Evolutionary conservation across 129 eudicot species (phyloP).

Genomic region (Tagetes erecta): DNA sequence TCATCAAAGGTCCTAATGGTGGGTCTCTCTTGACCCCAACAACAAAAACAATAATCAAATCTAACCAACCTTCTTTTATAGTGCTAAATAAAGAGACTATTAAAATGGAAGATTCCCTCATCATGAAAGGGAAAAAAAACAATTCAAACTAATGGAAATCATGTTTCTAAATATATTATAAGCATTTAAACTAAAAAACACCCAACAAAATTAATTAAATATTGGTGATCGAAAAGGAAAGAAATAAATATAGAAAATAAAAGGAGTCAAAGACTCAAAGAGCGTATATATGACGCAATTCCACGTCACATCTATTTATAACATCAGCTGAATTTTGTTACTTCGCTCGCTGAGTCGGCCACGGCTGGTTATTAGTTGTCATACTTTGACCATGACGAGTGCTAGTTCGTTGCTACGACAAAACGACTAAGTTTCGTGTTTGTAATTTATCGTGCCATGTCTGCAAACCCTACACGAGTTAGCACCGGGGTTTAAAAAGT

Average conservation of each 20-base stretch:
- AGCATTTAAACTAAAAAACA: not conserved
- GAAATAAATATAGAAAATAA: not conserved
- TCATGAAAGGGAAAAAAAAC: not conserved
- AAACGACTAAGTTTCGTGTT: too few relatives aligned
- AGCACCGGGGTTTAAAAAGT: too few relatives aligned
- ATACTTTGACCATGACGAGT: too few relatives aligned
- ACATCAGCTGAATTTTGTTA: not conserved
- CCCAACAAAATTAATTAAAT: not conserved
- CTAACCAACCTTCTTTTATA: not conserved
- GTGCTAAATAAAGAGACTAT: not conserved
- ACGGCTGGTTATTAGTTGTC: too few relatives aligned
- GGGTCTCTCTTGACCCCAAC: not conserved
- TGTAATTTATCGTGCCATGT: too few relatives aligned
- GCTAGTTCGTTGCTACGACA: too few relatives aligned
- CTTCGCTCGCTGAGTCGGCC: too few relatives aligned
- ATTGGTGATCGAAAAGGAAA: conserved; percentile 1
- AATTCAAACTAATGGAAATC: not conserved
- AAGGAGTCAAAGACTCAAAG: not conserved
- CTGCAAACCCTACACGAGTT: too few relatives aligned
- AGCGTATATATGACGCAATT: not conserved
- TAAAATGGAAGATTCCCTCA: not conserved
- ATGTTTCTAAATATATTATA: not conserved
- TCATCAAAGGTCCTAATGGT: not conserved
- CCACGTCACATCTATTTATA: not conserved
- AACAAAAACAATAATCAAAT: conserved; percentile 5